Evolutionary conservation across 2,329 filamentous ascomycete species (phyloP), one percentile per base, ranked within the genome.

Genomic region (Colletotrichum scovillei): DNA sequence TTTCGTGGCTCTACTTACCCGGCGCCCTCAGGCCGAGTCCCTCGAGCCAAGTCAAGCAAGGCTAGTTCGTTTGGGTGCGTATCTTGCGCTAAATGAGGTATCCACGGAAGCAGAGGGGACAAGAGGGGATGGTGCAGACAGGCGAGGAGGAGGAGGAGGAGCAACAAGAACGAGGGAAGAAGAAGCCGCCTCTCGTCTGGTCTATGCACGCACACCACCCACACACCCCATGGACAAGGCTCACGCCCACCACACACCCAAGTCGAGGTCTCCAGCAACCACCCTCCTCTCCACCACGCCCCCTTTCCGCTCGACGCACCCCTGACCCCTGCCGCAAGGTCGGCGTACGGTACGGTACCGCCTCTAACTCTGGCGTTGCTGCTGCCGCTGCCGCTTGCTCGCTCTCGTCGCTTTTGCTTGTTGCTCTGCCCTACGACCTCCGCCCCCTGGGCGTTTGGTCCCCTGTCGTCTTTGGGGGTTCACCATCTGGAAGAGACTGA

Each of bases 381-480:
- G 64, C 28, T 53, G 35, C 35, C 35, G 38, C 38, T 42, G 53
- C 53, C 32, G 53, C 42, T 63, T 63, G 58, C 28, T 65, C 62
- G 28, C 35, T 65, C 42, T 49, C 42, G 42, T 49, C 19, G 42
- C 16, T 49, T 49, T 56, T 72, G 63, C 70, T 69, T 56, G 66
- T 70, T 73, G 70, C 67, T 73, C 70, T 73, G 70, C 70, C 70
- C 70, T 73, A 73, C 70, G 70, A 73, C 65, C 59, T 46, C 56
- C 64, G 9, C 66, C 67, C 70, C 46, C 66, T 73, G 60, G 66
- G 24, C 24, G 65, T 11, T 60, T 59, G 70, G 70, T 65, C 67
- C 70, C 59, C 59, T 57, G 52, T 42, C 59, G 11, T 46, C n/a
- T 16, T 26, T 9, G 60, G 60, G 26, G 60, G 28, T 35, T 64